Conservation (phyloP, 2,329 filamentous ascomycete genomes). For the Chrysosporium queenslandicum region DNA sequence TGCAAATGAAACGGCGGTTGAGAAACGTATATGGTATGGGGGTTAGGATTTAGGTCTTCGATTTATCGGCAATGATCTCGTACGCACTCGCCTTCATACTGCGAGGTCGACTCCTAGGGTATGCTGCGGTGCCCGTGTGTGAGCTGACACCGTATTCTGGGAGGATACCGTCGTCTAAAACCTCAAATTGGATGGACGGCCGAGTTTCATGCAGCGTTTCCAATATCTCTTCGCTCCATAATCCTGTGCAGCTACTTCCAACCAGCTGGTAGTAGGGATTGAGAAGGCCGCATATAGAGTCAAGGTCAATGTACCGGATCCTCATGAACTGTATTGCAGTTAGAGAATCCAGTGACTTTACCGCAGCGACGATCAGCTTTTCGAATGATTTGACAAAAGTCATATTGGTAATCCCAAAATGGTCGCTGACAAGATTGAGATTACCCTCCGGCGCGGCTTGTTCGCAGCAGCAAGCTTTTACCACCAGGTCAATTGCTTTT, state of each 20-base stretch:
- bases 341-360: constrained; percentile 51
- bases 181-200: constrained; percentile 49
- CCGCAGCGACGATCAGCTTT: constrained; percentile 53
- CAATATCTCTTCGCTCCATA: constrained; percentile 63
- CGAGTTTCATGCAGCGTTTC: constrained; percentile 50
- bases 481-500: constrained; percentile 58
- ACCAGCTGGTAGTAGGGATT: constrained; percentile 63
- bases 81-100: constrained; percentile 35
- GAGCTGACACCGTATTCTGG: constrained; percentile 26
- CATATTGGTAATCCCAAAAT: constrained; percentile 61
- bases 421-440: constrained; percentile 46
- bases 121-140: constrained; percentile 28
- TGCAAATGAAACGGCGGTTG: neutral
- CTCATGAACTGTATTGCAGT: constrained; percentile 53
- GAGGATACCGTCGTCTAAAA: constrained; percentile 55
- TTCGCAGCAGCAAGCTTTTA: constrained; percentile 62
- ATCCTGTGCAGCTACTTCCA: constrained; percentile 52
- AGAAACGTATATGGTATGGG: neutral
- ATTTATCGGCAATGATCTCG: constrained; percentile 33
- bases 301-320: constrained; percentile 66
- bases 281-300: constrained; percentile 58
- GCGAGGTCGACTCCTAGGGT: constrained; percentile 31
- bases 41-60: constrained; percentile 20
- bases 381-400: constrained; percentile 64
- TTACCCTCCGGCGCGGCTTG: constrained; percentile 17